Conservation (phyloP, 1,139 yeast genomes). For the Sugiyamaella japonica region DNA sequence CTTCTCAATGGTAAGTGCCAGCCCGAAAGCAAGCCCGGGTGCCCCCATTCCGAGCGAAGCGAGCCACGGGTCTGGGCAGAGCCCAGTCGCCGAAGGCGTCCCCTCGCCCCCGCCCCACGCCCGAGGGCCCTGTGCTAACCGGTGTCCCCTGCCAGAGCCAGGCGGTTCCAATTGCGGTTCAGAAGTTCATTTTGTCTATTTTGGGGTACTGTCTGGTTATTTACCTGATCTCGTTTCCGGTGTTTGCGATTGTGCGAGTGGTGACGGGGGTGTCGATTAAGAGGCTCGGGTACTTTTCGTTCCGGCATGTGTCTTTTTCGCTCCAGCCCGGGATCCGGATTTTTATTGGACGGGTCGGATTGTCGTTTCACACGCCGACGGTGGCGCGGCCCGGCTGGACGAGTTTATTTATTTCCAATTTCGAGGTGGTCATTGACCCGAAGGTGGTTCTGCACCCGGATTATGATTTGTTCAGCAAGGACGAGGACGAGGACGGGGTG, state of each 20-base stretch:
- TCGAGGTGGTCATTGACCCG: constrained; percentile 38
- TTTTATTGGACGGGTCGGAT: constrained; percentile 40
- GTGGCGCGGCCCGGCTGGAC: constrained; percentile 45
- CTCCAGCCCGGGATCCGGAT: constrained; percentile 40
- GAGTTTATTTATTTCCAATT: constrained; percentile 34
- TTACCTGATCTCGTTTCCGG: constrained; percentile 39
- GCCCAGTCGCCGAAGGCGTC: not conserved
- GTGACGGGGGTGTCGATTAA: constrained; percentile 46
- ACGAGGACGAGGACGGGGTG: constrained; percentile 1
- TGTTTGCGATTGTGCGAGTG: constrained; percentile 44
- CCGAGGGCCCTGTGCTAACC: not conserved
- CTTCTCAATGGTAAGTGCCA: constrained; percentile 11
- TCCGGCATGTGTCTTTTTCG: constrained; percentile 41
- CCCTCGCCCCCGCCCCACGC: too few species aligned
- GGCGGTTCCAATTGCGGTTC: constrained; percentile 22
- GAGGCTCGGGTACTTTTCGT: constrained; percentile 45
- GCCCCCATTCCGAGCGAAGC: constrained; percentile 1
- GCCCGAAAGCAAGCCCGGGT: not conserved
- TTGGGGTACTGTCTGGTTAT: constrained; percentile 33
- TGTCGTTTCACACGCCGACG: constrained; percentile 44
- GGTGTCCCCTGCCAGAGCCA: constrained; percentile 6
- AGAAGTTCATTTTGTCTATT: constrained; percentile 27
- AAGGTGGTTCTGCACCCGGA: constrained; percentile 31
- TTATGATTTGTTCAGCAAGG: constrained; percentile 16
- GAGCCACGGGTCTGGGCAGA: constrained; percentile 9